Evolutionary conservation across 306 rosid species (phyloP).

Genomic region (Bauhinia variegata): DNA sequence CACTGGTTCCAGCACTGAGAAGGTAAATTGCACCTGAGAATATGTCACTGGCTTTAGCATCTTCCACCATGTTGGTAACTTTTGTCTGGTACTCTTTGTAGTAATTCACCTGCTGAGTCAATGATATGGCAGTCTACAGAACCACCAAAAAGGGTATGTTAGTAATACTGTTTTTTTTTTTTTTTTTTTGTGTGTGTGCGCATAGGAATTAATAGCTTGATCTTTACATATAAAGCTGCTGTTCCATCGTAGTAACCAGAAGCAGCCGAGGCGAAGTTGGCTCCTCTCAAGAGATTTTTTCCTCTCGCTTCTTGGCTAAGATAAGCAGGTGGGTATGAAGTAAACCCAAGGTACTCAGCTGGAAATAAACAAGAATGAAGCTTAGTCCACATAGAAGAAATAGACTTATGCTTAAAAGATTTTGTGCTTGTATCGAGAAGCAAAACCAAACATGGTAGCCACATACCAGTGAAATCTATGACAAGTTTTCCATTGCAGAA

Average conservation of each 20-base stretch:
- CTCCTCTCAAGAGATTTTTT: constrained; percentile 56
- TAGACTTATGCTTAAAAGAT: neutral
- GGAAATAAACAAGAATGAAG: constrained; percentile 9
- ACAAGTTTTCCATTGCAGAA: constrained; percentile 74
- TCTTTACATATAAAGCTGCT: constrained; percentile 50
- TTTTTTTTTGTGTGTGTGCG: too few species aligned
- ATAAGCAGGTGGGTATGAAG: constrained; percentile 63
- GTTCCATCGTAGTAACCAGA: constrained; percentile 62
- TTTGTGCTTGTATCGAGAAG: neutral
- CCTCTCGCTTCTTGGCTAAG: constrained; percentile 63
- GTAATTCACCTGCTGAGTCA: constrained; percentile 58
- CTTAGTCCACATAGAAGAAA: too few species aligned
- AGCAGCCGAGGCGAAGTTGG: constrained; percentile 68
- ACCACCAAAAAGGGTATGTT: constrained; percentile 4
- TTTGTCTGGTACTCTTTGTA: constrained; percentile 54
- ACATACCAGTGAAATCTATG: constrained; percentile 59
- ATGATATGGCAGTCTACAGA: constrained; percentile 49
- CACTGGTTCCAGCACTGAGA: constrained; percentile 65
- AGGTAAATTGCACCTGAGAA: constrained; percentile 58
- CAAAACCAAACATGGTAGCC: too few species aligned
- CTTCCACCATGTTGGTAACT: constrained; percentile 55
- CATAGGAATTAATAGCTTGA: neutral
- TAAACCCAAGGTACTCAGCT: constrained; percentile 70
- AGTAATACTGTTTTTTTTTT: too few species aligned
- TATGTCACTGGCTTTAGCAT: constrained; percentile 45